Conservation (phyloP, 495 filamentous ascomycete genomes). For the Aspergillus bertholletiae region DNA sequence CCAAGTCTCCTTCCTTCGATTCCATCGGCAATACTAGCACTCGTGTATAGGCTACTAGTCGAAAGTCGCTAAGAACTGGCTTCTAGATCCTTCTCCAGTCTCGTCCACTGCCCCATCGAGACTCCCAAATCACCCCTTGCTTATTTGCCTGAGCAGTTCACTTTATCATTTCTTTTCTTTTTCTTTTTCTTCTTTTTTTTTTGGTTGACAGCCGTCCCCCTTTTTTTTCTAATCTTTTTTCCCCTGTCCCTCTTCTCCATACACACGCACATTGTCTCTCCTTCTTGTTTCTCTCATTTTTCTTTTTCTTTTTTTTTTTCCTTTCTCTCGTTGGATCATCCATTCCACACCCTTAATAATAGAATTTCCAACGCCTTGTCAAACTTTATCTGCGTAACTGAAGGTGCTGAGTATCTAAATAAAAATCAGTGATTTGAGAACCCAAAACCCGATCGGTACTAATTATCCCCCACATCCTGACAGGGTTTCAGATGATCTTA, state of each 20-base stretch:
- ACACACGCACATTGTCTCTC: no score
- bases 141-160: no score
- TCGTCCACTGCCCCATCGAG: not conserved
- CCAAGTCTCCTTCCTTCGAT: not conserved
- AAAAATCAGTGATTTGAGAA: no score
- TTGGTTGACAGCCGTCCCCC: not conserved
- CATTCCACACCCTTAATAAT: slow-evolving; percentile 2
- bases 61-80: not conserved
- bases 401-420: not conserved
- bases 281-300: no score
- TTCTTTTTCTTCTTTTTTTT: not conserved
- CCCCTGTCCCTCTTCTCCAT: not conserved
- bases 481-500: no score
- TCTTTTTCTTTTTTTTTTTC: not conserved
- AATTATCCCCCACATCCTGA: not conserved
- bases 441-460: no score
- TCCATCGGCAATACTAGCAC: not conserved
- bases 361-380: not conserved
- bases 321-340: no score
- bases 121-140: not conserved
- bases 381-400: not conserved
- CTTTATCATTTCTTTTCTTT: not conserved
- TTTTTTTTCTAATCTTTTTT: not conserved
- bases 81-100: slow-evolving; percentile 1
- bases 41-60: not conserved